A percentile compares a stretch with the other conserved stretches of the same genome.
Conservation (phyloP, 1,139 yeast species). For the Yamadazyma siamensis region DNA sequence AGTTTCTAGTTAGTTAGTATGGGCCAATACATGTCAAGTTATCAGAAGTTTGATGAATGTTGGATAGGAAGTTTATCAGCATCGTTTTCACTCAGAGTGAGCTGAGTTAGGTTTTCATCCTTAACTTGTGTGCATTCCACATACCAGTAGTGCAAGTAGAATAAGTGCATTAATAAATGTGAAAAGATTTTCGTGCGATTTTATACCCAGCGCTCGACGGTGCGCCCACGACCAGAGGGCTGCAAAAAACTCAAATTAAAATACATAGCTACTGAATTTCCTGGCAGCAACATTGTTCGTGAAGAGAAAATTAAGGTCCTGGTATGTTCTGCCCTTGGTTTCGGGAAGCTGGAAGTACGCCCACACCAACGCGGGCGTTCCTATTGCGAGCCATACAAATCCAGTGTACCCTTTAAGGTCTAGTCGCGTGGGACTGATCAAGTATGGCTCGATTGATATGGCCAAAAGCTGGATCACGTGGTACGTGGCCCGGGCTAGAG, state of each 20-base stretch:
- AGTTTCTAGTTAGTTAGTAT: not conserved
- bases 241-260: not conserved
- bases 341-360: slow-evolving; percentile 19
- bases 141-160: too few relatives aligned
- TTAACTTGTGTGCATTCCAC: slow-evolving; percentile 13
- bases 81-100: slow-evolving; percentile 51
- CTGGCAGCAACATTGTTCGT: slow-evolving; percentile 13
- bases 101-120: slow-evolving; percentile 55
- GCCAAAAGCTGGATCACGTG: slow-evolving; percentile 14
- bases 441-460: slow-evolving; percentile 17
- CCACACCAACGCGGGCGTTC: slow-evolving; percentile 17
- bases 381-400: slow-evolving; percentile 36
- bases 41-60: slow-evolving; percentile 41
- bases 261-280: slow-evolving; percentile 4
- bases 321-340: slow-evolving; percentile 19
- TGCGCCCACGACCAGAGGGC: slow-evolving; percentile 1
- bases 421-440: slow-evolving; percentile 18
- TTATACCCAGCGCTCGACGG: not conserved
- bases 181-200: slow-evolving; percentile 1
- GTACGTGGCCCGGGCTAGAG: slow-evolving; percentile 18
- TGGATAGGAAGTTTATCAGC: slow-evolving; percentile 48
- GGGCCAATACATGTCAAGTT: slow-evolving; percentile 4
- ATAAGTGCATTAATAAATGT: too few relatives aligned
- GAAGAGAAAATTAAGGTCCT: slow-evolving; percentile 19
- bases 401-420: slow-evolving; percentile 21